These are phyloP conservation scores for Ampelocalamus luodianensis DNA, from an alignment of 176 grass and related monocot species.

Conservation along the genomic window DNA sequence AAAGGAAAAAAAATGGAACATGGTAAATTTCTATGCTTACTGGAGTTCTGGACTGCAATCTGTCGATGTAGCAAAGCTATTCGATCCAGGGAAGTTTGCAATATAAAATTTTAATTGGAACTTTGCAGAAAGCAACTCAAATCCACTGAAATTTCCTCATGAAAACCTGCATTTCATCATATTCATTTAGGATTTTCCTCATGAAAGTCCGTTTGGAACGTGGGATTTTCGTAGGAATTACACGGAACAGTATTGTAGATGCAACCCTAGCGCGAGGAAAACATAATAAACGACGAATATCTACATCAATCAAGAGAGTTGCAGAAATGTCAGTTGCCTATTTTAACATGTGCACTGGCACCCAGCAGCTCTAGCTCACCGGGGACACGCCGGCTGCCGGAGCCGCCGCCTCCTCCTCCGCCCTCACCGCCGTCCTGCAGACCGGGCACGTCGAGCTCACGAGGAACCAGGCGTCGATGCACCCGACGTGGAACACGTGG, in stretches of 20 bases:
- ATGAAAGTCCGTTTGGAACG: background rate
- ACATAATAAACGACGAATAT: background rate
- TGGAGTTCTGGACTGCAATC: background rate
- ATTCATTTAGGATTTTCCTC: too few species aligned
- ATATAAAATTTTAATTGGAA: background rate
- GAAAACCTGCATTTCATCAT: background rate
- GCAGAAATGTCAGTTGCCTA: background rate
- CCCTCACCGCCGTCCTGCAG: slow-evolving; percentile 49
- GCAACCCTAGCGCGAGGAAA: background rate
- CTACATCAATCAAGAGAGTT: background rate
- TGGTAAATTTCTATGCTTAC: background rate
- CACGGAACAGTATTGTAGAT: too few species aligned
- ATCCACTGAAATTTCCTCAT: background rate
- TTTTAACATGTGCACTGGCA: slow-evolving; percentile 2
- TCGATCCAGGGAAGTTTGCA: background rate
- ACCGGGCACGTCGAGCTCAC: slow-evolving; percentile 61
- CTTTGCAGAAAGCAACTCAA: background rate
- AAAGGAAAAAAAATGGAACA: background rate
- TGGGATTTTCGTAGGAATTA: background rate
- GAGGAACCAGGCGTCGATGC: slow-evolving; percentile 65
- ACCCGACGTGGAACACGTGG: slow-evolving; percentile 59
- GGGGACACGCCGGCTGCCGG: background rate
- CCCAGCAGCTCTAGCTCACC: background rate
- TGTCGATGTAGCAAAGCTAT: background rate
- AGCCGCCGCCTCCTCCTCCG: background rate